Evolutionary conservation across 2,329 filamentous ascomycete genomes (phyloP).

Genomic region (Beauveria rudraprayagi): DNA sequence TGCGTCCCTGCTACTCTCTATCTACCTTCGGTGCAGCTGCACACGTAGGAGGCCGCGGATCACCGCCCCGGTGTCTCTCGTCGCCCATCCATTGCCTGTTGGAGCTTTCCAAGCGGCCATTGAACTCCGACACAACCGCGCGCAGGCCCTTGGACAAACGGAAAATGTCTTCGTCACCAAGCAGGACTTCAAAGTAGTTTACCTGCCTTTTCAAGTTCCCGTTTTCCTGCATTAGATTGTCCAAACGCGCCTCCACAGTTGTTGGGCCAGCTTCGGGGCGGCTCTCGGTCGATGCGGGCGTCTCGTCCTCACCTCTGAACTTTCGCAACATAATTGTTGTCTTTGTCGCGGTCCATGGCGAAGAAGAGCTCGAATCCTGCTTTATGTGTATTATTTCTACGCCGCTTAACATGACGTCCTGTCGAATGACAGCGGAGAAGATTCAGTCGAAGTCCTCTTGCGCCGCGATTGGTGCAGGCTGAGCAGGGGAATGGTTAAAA

Average conservation of each 20-base stretch:
- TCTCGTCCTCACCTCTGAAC: not conserved
- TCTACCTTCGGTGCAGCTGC: not conserved
- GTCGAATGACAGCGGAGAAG: too few species aligned
- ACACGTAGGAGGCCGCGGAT: not conserved
- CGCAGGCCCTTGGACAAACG: not conserved
- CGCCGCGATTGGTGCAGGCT: not conserved
- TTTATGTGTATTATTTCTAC: too few species aligned
- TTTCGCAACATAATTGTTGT: not conserved
- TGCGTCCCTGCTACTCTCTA: not conserved
- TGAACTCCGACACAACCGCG: not conserved
- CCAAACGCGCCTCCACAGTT: not conserved
- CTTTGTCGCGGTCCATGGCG: too few species aligned
- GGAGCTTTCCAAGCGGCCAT: not conserved
- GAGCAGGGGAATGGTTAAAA: too few species aligned
- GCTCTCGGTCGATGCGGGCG: not conserved
- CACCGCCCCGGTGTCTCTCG: not conserved
- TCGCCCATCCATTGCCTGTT: not conserved
- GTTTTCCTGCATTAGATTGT: not conserved
- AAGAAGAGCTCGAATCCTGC: not conserved
- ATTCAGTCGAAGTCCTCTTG: not conserved
- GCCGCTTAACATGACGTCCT: too few species aligned
- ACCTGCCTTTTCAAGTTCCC: not conserved
- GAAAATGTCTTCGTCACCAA: not conserved
- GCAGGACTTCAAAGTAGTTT: not conserved
- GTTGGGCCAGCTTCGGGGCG: not conserved